Evolutionary conservation across 2,329 filamentous ascomycete species (phyloP), one percentile per base, ranked within the genome.

Genomic region (Trichothecium roseum): DNA sequence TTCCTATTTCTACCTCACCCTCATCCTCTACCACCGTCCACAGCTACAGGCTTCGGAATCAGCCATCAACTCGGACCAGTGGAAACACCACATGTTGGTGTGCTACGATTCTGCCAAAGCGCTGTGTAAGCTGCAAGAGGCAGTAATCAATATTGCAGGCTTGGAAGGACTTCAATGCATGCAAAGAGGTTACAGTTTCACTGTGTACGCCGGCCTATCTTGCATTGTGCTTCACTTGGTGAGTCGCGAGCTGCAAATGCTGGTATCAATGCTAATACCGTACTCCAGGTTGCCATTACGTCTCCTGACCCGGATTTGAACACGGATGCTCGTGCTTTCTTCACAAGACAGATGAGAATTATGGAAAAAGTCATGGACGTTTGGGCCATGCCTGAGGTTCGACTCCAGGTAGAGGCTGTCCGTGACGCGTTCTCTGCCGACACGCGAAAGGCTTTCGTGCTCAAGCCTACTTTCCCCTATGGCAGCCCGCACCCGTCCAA

Each of bases 201-300:
- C 85, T 5, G 86, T 96, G n/a, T 96, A 96, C 52, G 78, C 81
- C 37, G 78, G 94, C 18, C 64, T 96, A 31, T 91, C 86, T 1
- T 94, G 88, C 63, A 88, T 89, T 17, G 88, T 95, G 59, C 72
- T 96, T 37, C 88, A 96, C 57, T 60, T 96, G 59, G 89, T 95
- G 68, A 59, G 85, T 72, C 20, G 6, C 6, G 20, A 24, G 20
- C 20, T 24, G n/a, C 28, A n/a, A 24, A 14, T 18, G 13, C 35
- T 45, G 37, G 38, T 32, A 24, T 6, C 20, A 15, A 9, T 18
- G 39, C 48, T 50, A 42, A 51, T 28, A 32, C 5, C 17, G 27
- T 37, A 38, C 10, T 22, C 9, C n/a, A 93, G 88, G 82, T 94
- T 45, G 88, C 88, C 4, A 81, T 95, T 41, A 93, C 88, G 12